Percentiles rank a stretch among this genome's conserved stretches.
Conservation (phyloP, 1,284 basidiomycete species). For the Papiliotrema flavescens region DNA sequence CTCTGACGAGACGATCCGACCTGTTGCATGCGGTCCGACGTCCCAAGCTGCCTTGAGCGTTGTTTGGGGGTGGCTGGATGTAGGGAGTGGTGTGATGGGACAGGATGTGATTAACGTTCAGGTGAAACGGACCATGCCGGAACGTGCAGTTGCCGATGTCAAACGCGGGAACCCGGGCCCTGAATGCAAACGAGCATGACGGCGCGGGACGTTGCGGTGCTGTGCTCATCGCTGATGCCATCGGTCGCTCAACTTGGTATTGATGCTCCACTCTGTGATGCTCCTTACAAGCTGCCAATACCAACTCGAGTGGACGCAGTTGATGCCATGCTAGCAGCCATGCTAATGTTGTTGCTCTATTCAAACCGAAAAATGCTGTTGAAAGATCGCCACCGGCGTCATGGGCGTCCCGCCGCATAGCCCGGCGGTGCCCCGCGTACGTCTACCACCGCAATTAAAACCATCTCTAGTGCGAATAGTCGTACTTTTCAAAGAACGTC, state of each 20-base stretch:
- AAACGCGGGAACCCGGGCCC: no score
- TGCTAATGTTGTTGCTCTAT: background rate
- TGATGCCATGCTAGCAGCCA: background rate
- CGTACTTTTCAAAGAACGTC: conserved; percentile 81
- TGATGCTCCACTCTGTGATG: background rate
- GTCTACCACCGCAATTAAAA: background rate
- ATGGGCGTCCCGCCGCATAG: background rate
- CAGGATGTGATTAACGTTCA: no score
- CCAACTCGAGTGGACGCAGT: background rate
- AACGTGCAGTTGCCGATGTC: no score
- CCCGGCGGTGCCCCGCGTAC: background rate
- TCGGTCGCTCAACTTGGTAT: background rate
- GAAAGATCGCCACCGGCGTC: background rate
- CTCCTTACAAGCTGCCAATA: background rate
- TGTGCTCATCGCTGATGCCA: background rate
- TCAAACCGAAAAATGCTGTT: background rate
- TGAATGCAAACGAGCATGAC: no score
- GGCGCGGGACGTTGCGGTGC: no score
- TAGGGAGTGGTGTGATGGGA: no score
- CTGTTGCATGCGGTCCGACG: no score
- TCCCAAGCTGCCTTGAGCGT: no score
- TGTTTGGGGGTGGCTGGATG: no score
- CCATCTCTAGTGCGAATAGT: conserved; percentile 40
- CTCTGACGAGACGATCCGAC: no score
- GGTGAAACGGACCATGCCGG: no score